phyloP scores from a whole-genome alignment of 129 eudicot genomes.

The Pulicaria dysenterica region DNA sequence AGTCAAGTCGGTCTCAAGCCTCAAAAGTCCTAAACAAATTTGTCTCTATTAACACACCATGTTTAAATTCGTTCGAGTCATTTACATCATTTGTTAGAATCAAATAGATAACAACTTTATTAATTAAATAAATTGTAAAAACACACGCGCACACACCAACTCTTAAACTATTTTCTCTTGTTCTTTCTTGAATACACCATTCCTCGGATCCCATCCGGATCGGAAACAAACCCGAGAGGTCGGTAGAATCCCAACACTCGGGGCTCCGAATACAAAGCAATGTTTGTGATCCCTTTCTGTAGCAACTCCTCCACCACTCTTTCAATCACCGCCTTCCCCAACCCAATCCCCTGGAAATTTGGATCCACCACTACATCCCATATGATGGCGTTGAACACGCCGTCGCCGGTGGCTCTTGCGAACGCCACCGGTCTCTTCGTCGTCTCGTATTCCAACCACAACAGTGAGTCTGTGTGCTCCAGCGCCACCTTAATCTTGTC shows the following conservation, averaged over 20 bases:
- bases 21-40: too few species aligned
- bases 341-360: constrained; percentile 81
- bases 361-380: constrained; percentile 99
- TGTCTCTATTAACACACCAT: too few species aligned
- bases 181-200: constrained; percentile 78
- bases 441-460: constrained; percentile 88
- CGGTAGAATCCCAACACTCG: constrained; percentile 81
- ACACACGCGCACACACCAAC: too few species aligned
- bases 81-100: too few species aligned
- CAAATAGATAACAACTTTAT: too few species aligned
- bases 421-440: constrained; percentile 86
- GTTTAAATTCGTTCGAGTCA: too few species aligned
- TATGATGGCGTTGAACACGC: constrained; percentile 89
- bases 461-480: constrained; percentile 70
- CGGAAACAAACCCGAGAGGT: constrained; percentile 81
- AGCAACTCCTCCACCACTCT: constrained; percentile 64
- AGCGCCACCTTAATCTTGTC: constrained; percentile 78
- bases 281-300: constrained; percentile 72
- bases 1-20: too few species aligned
- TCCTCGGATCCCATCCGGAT: constrained; percentile 87
- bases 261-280: constrained; percentile 96
- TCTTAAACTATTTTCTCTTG: constrained; percentile 29
- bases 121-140: too few species aligned
- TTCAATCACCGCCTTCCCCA: constrained; percentile 97
- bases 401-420: constrained; percentile 95